Evolutionary conservation across 2,329 filamentous ascomycete genomes (phyloP).

Genomic region (Aspergillus aculeatus): DNA sequence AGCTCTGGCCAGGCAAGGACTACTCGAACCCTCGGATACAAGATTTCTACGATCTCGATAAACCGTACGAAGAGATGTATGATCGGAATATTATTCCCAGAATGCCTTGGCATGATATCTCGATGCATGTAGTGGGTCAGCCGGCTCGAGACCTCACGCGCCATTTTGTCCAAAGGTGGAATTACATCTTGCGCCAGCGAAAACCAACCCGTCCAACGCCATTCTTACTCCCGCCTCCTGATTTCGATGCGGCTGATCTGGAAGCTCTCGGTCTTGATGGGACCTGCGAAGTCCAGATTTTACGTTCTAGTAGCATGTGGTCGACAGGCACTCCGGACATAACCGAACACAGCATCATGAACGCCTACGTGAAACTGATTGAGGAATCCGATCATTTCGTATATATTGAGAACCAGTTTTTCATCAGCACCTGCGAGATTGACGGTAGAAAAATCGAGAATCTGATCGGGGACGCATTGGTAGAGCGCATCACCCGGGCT

Average conservation of each 20-base stretch:
- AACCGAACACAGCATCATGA: constrained; percentile 92
- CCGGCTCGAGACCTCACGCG: constrained; percentile 90
- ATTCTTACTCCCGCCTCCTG: constrained; percentile 87
- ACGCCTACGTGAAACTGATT: constrained; percentile 91
- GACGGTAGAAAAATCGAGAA: constrained; percentile 87
- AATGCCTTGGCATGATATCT: constrained; percentile 99
- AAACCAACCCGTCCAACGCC: constrained; percentile 92
- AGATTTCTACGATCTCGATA: constrained; percentile 89
- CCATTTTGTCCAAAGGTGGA: constrained; percentile 98
- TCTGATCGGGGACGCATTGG: constrained; percentile 88
- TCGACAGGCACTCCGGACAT: constrained; percentile 81
- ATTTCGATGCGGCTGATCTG: constrained; percentile 82
- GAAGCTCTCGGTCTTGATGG: constrained; percentile 85
- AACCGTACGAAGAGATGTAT: constrained; percentile 99
- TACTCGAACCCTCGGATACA: constrained; percentile 96
- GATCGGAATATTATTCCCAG: constrained; percentile 82
- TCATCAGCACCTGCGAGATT: constrained; percentile 88
- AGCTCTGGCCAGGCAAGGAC: constrained; percentile 96
- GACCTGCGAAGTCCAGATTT: constrained; percentile 93
- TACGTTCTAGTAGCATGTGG: constrained; percentile 88
- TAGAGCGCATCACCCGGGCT: constrained; percentile 85
- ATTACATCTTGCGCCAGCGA: constrained; percentile 87
- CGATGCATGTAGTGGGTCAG: constrained; percentile 96
- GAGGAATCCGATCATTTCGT: constrained; percentile 94
- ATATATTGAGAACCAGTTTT: constrained; percentile 99